Evolutionary conservation across 169 alveolate genomes (phyloP), one percentile per base, ranked within the genome.

Genomic region (Haemoproteus tartakovskyi): DNA sequence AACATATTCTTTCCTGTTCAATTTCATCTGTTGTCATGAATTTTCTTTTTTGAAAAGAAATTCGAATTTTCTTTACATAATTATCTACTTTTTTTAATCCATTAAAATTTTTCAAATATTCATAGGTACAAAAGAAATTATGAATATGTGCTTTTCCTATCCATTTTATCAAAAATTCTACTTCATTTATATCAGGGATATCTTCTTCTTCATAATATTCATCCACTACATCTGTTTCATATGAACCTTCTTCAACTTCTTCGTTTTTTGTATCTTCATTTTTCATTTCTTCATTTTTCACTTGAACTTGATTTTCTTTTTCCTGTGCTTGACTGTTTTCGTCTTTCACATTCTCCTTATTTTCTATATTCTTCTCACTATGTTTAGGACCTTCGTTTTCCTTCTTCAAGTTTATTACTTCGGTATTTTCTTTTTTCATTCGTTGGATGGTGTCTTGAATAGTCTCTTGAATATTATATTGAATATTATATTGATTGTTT

Each of bases 11-110:
- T 22, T 89, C 94, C 52, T 93, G 96, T 61, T 93, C 97, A 8
- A 93, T 87, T 59, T 93, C 97, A 57, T 93, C 97, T 4, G 93
- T 90, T 2, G 95, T 91, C 96, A 92, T 90, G 38, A 62, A 90
- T 50, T 79, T 81, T 48, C 89, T 85, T 36, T 93, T 67, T 46
- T 88, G 87, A 78, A 81, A 88, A 22, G 87, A 85, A 48, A 84
- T 85, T 57, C 87, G 84, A n/a, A 87, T 63, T 33, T 90, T 87
- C 67, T 89, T 90, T 26, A 92, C 91, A 57, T 85, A 93, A 79
- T 93, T 93, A 62, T 92, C 96, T 11, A 93, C 80, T 60, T 94
- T 84, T 30, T 93, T 88, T 48, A 93, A 56, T 18, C 97, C 97
- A 18, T 74, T 56, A 40, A 78, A 87, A 22, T 85, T 81, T 70